A percentile compares a stretch with the other conserved stretches of the same genome.
Conservation (phyloP, 371 early-diverging fungal species). For the Neoconidiobolus thromboides region DNA sequence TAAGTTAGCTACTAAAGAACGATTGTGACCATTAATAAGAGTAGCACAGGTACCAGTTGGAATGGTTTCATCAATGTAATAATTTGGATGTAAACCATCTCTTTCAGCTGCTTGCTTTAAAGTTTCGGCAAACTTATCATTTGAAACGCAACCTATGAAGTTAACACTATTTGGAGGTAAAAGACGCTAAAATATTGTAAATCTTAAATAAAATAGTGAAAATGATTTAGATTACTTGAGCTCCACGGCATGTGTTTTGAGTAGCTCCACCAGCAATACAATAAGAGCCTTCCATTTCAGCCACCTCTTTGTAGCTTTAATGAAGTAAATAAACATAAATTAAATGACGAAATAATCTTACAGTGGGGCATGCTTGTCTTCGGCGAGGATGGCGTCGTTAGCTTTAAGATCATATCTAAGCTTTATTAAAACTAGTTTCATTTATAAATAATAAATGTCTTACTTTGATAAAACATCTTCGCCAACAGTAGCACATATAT, state of each 20-base stretch:
- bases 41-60: slow-evolving; percentile 92
- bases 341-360: slow-evolving; percentile 17
- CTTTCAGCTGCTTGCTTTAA: slow-evolving; percentile 55
- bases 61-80: slow-evolving; percentile 43
- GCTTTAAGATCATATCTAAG: slow-evolving; percentile 54
- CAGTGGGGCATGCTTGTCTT: slow-evolving; percentile 60
- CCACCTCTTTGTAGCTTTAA: slow-evolving; percentile 3
- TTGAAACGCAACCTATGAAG: slow-evolving; percentile 80
- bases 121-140: slow-evolving; percentile 56
- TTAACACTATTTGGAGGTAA: slow-evolving; percentile 69
- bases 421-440: neutral
- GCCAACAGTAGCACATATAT: slow-evolving; percentile 71
- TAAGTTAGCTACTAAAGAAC: slow-evolving; percentile 82
- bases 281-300: slow-evolving; percentile 21
- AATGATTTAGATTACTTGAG: slow-evolving; percentile 20
- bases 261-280: slow-evolving; percentile 92
- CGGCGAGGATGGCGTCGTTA: slow-evolving; percentile 89
- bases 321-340: slow-evolving; percentile 3
- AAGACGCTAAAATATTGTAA: slow-evolving; percentile 28
- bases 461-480: slow-evolving; percentile 59
- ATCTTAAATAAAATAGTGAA: neutral
- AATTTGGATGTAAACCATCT: slow-evolving; percentile 74
- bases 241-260: slow-evolving; percentile 86
- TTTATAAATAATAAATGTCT: slow-evolving; percentile 1
- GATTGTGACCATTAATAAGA: slow-evolving; percentile 72